A percentile compares a stretch with the other conserved stretches of the same genome.
Evolutionary conservation across 345 rosid genomes (phyloP).

Genomic region (Eucalyptus sideroxylon): DNA sequence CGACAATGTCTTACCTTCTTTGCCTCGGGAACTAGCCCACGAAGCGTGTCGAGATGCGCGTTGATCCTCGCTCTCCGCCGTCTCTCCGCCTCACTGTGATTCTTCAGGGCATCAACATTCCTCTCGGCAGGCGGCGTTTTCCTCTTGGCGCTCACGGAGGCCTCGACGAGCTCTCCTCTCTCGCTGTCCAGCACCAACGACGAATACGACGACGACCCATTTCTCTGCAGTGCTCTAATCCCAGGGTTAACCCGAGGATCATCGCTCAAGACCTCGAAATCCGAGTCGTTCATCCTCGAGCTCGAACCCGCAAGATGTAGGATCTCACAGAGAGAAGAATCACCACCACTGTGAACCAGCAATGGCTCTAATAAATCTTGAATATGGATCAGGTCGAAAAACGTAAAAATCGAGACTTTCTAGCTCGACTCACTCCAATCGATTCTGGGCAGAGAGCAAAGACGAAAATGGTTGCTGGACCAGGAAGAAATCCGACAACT

Average conservation of each 20-base stretch:
- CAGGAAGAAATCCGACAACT: background rate
- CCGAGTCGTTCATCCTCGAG: background rate
- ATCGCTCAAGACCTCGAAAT: background rate
- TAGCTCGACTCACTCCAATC: background rate
- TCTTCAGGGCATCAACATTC: conserved; percentile 31
- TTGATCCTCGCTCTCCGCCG: conserved; percentile 40
- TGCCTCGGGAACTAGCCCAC: conserved; percentile 26
- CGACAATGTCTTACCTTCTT: conserved; percentile 14
- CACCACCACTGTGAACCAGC: background rate
- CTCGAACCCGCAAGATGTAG: background rate
- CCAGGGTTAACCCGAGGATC: background rate
- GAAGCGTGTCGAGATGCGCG: conserved; percentile 37
- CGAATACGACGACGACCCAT: background rate
- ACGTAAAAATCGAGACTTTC: background rate
- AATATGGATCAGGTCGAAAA: background rate
- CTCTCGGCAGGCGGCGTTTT: conserved; percentile 6
- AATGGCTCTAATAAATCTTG: background rate
- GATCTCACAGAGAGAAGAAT: background rate
- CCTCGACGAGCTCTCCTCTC: conserved; percentile 31
- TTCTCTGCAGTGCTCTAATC: background rate
- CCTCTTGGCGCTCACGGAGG: conserved; percentile 6
- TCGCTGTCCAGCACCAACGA: conserved; percentile 30
- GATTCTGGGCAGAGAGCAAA: background rate
- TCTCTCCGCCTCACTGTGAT: conserved; percentile 51
- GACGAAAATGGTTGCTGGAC: background rate